These are phyloP conservation scores for Rhizopogon hawkerae DNA, from an alignment of 1,284 basidiomycete species.

Conservation along the genomic window DNA sequence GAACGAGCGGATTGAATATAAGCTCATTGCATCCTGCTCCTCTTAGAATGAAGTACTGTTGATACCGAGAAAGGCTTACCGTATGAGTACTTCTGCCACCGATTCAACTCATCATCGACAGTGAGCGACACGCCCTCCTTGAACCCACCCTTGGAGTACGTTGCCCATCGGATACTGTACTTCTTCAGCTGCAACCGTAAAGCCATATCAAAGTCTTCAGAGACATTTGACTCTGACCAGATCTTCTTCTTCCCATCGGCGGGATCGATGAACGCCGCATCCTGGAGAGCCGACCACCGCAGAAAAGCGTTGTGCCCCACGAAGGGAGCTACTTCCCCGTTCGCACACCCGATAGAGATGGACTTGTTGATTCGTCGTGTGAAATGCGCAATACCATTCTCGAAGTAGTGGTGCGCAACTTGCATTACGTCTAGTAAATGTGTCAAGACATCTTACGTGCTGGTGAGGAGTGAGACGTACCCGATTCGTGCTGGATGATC, in stretches of 20 bases:
- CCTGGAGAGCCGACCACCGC: slow-evolving; percentile 74
- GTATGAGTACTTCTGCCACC: slow-evolving; percentile 80
- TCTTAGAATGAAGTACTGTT: background rate
- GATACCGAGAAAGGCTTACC: slow-evolving; percentile 35
- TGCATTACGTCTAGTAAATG: slow-evolving; percentile 59
- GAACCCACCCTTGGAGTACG: slow-evolving; percentile 70
- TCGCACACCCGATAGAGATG: slow-evolving; percentile 64
- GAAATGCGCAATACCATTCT: slow-evolving; percentile 77
- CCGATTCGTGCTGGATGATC: slow-evolving; percentile 74
- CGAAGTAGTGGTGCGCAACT: slow-evolving; percentile 75
- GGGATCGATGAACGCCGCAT: slow-evolving; percentile 58
- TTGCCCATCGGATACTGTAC: slow-evolving; percentile 74
- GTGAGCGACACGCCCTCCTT: slow-evolving; percentile 77
- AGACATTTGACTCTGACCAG: slow-evolving; percentile 75
- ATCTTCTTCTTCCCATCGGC: slow-evolving; percentile 60
- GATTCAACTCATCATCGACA: slow-evolving; percentile 64
- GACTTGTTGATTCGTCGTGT: slow-evolving; percentile 65
- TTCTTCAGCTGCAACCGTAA: slow-evolving; percentile 54
- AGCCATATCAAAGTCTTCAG: slow-evolving; percentile 75
- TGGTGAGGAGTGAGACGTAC: slow-evolving; percentile 22
- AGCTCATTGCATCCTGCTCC: slow-evolving; percentile 57
- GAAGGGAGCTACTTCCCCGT: slow-evolving; percentile 73
- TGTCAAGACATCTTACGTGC: background rate
- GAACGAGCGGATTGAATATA: slow-evolving; percentile 62
- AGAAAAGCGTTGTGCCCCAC: slow-evolving; percentile 81